Evolutionary conservation across 441 rosid genomes (phyloP).

Genomic region (Pelargonium australe): DNA sequence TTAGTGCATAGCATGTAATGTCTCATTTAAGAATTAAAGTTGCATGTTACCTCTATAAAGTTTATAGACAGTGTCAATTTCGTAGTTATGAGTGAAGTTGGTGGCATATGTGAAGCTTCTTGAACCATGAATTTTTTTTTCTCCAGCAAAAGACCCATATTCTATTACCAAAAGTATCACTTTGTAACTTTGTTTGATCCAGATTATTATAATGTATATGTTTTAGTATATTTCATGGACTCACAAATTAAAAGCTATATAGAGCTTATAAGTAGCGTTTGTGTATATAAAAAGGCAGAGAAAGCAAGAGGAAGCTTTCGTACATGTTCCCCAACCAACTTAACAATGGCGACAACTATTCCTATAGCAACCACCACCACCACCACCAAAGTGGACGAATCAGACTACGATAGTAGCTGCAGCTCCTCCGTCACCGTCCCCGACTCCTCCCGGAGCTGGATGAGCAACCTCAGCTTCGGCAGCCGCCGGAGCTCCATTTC

Average conservation of each 20-base stretch:
- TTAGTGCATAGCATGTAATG: no score
- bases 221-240: neutral
- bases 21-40: no score
- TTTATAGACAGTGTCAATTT: neutral
- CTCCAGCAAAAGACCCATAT: slow-evolving; percentile 17
- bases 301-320: no score
- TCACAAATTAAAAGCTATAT: no score
- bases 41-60: no score
- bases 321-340: no score
- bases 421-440: slow-evolving; percentile 53
- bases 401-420: slow-evolving; percentile 62
- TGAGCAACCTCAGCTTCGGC: slow-evolving; percentile 72
- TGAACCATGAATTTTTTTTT: slow-evolving; percentile 18
- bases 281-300: no score
- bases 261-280: no score
- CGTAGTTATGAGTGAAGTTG: slow-evolving; percentile 11
- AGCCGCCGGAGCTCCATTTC: slow-evolving; percentile 72
- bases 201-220: neutral
- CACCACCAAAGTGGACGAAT: slow-evolving; percentile 36
- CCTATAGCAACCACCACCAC: slow-evolving; percentile 39
- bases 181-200: slow-evolving; percentile 24
- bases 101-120: neutral
- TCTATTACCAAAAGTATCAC: slow-evolving; percentile 17
- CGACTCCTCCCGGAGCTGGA: slow-evolving; percentile 76
- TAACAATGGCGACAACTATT: no score